Base-by-base conservation (phyloP, 2,329 filamentous ascomycete species). In the Aspergillus nomiae region DNA sequence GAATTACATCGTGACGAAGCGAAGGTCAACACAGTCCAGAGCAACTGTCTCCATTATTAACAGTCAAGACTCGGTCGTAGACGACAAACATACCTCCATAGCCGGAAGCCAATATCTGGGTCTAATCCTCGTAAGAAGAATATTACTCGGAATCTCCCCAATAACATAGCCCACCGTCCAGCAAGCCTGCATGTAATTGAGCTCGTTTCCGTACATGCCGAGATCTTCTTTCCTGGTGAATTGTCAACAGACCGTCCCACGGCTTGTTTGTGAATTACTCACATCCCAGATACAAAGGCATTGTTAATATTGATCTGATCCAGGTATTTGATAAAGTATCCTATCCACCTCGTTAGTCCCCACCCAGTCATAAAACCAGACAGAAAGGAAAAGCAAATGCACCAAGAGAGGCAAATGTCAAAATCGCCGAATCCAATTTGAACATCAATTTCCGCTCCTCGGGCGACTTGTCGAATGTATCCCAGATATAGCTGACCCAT, bases 131-230 rank as follows among this genome's bases (percentile, higher is more conserved):
- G 83, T 86, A 6, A 86, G 73, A 8, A 85, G 74, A 11, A 86
- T 76, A 62, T 86, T 85, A 53, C 77, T 82, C 1, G 83, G 83
- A 14, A 85, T 78, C 60, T 84, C 76, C 3, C 82, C 82, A 56
- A 89, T 77, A 0, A 86, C 83, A 66, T 89, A 89, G 10, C 87
- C 87, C 0, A 86, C 81, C 0, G 85, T 88, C 80, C 86, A 89
- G 32, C 81, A 82, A 0, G 85, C 83, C 57, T 86, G 78, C 75
- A 84, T 83, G 59, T 83, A 83, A 58, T 87, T 86, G 36, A 87
- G 76, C 60, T 88, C 76, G 65, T 87, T 87, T 1, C 80, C 79
- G 53, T 83, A 81, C 24, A 87, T 73, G 2, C 76, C 70, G 0
- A 87, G 73, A 59, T 87, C 85, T 67, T 86, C 82, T 69, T 86